A percentile compares a stretch with the other conserved stretches of the same genome.
phyloP scores from a whole-genome alignment of 495 filamentous ascomycete genomes.

The Tuber magnatum region DNA sequence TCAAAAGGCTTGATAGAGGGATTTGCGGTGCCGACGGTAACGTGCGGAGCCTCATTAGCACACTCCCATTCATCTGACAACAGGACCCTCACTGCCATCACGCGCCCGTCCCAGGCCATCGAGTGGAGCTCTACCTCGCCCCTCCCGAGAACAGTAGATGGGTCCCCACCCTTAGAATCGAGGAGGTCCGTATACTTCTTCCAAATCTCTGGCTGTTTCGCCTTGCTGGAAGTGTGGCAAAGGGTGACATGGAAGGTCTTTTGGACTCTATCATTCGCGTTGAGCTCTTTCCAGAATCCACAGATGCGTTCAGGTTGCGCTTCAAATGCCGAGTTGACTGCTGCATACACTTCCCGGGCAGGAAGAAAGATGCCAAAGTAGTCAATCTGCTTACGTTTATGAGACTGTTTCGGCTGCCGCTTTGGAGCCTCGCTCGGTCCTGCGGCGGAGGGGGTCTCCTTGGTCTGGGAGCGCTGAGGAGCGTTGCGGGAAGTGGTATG shows the following conservation, averaged over 20 bases:
- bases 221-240: conserved; percentile 64
- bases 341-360: conserved; percentile 14
- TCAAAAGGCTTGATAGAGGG: conserved; percentile 78
- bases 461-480: not conserved
- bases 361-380: conserved; percentile 64
- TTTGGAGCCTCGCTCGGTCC: conserved; percentile 19
- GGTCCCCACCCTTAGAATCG: conserved; percentile 41
- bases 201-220: conserved; percentile 62
- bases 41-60: conserved; percentile 71
- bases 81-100: conserved; percentile 83
- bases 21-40: conserved; percentile 76
- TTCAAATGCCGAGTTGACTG: conserved; percentile 57
- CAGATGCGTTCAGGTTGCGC: conserved; percentile 46
- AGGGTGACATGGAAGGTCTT: conserved; percentile 87
- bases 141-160: conserved; percentile 45
- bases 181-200: conserved; percentile 52
- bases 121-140: conserved; percentile 51
- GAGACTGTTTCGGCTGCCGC: conserved; percentile 42
- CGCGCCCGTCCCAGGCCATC: conserved; percentile 64
- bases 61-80: conserved; percentile 60
- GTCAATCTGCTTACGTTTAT: conserved; percentile 52
- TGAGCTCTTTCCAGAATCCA: conserved; percentile 67
- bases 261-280: conserved; percentile 67
- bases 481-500: not conserved
- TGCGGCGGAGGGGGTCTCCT: conserved; percentile 23